Evolutionary conservation across 2,329 filamentous ascomycete species (phyloP), one percentile per base, ranked within the genome.

Genomic region (Plenodomus lindquistii): DNA sequence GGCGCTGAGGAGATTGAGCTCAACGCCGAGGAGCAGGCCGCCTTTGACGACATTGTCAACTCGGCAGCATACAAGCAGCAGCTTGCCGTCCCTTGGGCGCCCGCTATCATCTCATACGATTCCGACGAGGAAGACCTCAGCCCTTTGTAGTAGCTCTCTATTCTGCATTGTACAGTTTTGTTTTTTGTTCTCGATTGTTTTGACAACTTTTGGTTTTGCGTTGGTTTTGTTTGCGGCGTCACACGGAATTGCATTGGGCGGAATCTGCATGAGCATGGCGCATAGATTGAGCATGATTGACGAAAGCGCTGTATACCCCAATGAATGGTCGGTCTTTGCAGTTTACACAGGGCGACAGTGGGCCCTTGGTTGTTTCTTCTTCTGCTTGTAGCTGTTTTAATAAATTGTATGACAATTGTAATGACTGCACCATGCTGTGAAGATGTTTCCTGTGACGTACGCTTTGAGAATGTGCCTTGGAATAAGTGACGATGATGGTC

Each of bases 61-160:
- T 42, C 47, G 1, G 41, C 49, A 13, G 56, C 48, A 39, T 54
- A 47, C 17, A 48, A 62, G 47, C 44, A 50, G 36, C 44, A 50
- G 40, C 37, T 56, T 20, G 53, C 49, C n/a, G 37, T 41, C 20
- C 42, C 37, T 31, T 65, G 61, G 61, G 50, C 55, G 2, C 21
- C 42, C 6, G 45, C 61, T 1, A 45, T 43, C 10, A 19, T 59
- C 31, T 54, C 47, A 4, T 65, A 65, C 45, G 61, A 63, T 11
- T 65, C 61, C 16, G 61, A 65, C 7, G 61, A 65, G 49, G 61
- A 65, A 35, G 57, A 54, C 9, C 39, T 62, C 2, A 59, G 57
- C 31, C 48, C 57, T 15, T 24, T 34, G 8, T 57, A 55, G 20
- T 20, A n/a, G 27, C 15, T 31, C 4, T 15, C 6, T n/a, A n/a